These are phyloP conservation scores for Helicostylum pulchrum DNA, from an alignment of 192 early-diverging fungal species.

Conservation along the genomic window DNA sequence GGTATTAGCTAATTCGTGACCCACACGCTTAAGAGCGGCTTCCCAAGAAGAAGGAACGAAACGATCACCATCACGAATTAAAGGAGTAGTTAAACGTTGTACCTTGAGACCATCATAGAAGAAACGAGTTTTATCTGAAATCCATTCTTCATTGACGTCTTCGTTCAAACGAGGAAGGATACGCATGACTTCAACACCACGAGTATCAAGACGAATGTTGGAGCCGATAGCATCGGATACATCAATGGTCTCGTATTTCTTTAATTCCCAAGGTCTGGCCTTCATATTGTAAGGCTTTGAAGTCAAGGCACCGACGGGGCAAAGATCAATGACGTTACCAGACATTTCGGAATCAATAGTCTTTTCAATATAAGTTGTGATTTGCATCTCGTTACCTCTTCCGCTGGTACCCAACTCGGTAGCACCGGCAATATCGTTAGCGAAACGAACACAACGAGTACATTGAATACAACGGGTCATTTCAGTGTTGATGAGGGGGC, in stretches of 20 bases:
- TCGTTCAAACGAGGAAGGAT: slow-evolving; percentile 94
- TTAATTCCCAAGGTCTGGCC: slow-evolving; percentile 95
- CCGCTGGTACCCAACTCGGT: slow-evolving; percentile 93
- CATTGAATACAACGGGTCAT: slow-evolving; percentile 99
- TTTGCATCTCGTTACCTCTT: slow-evolving; percentile 97
- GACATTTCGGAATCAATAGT: slow-evolving; percentile 92
- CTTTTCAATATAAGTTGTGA: slow-evolving; percentile 92
- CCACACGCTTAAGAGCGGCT: slow-evolving; percentile 76
- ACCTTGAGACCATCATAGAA: slow-evolving; percentile 94
- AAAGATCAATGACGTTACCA: slow-evolving; percentile 96
- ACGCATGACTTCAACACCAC: slow-evolving; percentile 95
- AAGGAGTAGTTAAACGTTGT: slow-evolving; percentile 90
- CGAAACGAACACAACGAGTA: slow-evolving; percentile 97
- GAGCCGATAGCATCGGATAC: slow-evolving; percentile 92
- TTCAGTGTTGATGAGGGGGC: slow-evolving; percentile 91
- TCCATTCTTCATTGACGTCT: slow-evolving; percentile 99
- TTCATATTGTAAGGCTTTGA: slow-evolving; percentile 95
- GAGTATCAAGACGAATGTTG: slow-evolving; percentile 94
- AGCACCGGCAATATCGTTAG: slow-evolving; percentile 96
- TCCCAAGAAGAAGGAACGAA: slow-evolving; percentile 86
- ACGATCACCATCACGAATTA: slow-evolving; percentile 78
- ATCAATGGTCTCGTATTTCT: slow-evolving; percentile 93
- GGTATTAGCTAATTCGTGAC: slow-evolving; percentile 57
- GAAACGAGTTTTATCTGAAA: slow-evolving; percentile 96
- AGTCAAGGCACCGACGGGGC: slow-evolving; percentile 96